Percentiles rank a stretch among this genome's conserved stretches.
Evolutionary conservation across 768 basidiomycete species (phyloP).

Genomic region (Exsudoporus frostii): DNA sequence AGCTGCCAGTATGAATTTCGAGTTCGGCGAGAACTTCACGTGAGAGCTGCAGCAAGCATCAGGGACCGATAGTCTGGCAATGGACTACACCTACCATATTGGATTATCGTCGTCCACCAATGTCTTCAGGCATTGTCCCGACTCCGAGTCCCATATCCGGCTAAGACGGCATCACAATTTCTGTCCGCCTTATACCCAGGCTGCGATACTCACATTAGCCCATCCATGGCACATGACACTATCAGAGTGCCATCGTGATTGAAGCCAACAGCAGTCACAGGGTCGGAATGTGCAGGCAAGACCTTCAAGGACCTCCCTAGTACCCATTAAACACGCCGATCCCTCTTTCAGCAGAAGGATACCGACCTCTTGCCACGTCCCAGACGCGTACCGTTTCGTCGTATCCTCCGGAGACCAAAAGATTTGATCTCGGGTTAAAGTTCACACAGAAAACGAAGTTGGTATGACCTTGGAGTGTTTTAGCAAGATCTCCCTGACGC

Average conservation of each 20-base stretch:
- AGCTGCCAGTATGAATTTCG: constrained; percentile 81
- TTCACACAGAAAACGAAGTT: constrained; percentile 94
- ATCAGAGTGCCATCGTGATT: constrained; percentile 94
- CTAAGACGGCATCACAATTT: constrained; percentile 39
- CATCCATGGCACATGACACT: constrained; percentile 94
- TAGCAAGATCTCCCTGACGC: constrained; percentile 53
- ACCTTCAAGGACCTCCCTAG: constrained; percentile 81
- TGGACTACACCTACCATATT: constrained; percentile 57
- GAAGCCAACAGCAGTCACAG: constrained; percentile 91
- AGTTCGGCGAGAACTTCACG: constrained; percentile 91
- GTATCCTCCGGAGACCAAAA: constrained; percentile 90
- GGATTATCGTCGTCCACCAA: constrained; percentile 96
- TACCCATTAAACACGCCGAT: background rate
- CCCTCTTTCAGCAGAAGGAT: background rate
- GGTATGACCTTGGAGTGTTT: constrained; percentile 79
- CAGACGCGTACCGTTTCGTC: constrained; percentile 97
- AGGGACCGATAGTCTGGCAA: constrained; percentile 3
- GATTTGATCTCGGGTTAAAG: constrained; percentile 85
- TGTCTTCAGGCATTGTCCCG: constrained; percentile 97
- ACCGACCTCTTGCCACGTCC: constrained; percentile 84
- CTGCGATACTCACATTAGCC: constrained; percentile 70
- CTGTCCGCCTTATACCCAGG: background rate
- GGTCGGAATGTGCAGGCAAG: constrained; percentile 95
- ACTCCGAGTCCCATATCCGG: constrained; percentile 96
- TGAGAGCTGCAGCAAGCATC: constrained; percentile 55